Base-by-base conservation (phyloP, 2,329 filamentous ascomycete species). In the Aspergillus amoenus region DNA sequence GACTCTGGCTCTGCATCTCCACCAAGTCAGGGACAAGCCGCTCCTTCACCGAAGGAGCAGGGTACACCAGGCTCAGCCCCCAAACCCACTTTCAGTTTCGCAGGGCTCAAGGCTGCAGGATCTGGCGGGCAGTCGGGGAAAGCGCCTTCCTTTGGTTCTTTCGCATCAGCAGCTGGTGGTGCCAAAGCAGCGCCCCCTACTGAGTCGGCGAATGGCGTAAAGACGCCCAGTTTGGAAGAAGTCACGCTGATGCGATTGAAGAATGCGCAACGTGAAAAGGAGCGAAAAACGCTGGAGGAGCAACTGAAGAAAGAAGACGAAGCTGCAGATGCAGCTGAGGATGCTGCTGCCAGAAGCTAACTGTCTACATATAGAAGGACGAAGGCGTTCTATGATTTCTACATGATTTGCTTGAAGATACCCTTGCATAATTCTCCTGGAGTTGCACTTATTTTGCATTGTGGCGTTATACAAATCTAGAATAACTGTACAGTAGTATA, bases 221-320 rank as follows among this genome's bases (percentile, higher is more conserved):
- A 68, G 18, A 69, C 68, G 39, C 75, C 74, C 11, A 79, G 72
- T 54, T 59, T 79, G n/a, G 71, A 79, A 60, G 77, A 79, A 44
- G 59, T 76, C 50, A 85, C 81, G 1, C 78, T 85, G 73, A 85
- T 82, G 58, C 78, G 82, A 55, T 62, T 87, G 41, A 81, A 82
- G 61, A 83, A 80, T 55, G 83, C 83, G 1, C 82, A 86, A 68
- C 78, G 76, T 41, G 76, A 78, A 63, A 77, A 79, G 22, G 83
- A 86, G 68, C 79, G 77, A 56, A 78, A 76, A 63, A 76, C 77
- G 32, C 60, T 83, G 12, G 82, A 83, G 59, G 82, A 84, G 52
- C 78, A 85, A 61, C 76, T 83, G 54, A 68, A 74, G 43, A 77
- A 76, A 63, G 77, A 79, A 60, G 81, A 83, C 42, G 77, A 79